Evolutionary conservation across 108 stramenopile genomes (phyloP).

Genomic region (Pseudonitzschia multiseries): DNA sequence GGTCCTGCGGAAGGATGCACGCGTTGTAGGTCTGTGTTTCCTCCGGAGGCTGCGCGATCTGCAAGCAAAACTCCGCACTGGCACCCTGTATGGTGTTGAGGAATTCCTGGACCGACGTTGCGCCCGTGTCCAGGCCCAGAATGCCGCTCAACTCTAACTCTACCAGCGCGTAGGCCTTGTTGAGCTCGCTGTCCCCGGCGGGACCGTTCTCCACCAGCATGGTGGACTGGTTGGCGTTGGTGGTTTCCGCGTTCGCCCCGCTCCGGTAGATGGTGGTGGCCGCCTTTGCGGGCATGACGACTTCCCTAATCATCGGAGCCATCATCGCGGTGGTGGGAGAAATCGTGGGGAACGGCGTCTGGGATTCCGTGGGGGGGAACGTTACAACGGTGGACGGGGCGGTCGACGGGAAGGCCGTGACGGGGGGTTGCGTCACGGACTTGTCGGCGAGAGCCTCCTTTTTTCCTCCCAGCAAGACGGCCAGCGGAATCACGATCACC

Average conservation of each 20-base stretch:
- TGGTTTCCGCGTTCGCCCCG: background rate
- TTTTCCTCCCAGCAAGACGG: background rate
- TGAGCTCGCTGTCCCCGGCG: background rate
- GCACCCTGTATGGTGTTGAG: background rate
- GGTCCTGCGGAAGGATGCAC: constrained; percentile 3
- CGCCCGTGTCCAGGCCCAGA: background rate
- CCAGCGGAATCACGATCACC: background rate
- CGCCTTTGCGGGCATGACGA: too few species aligned
- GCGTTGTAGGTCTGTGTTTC: background rate
- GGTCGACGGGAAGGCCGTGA: too few species aligned
- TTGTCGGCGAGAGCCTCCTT: background rate
- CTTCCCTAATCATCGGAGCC: too few species aligned
- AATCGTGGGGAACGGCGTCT: background rate
- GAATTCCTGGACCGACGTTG: background rate
- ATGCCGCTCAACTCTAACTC: constrained; percentile 11
- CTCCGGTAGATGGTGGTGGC: background rate
- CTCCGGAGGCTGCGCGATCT: background rate
- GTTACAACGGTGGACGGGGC: background rate
- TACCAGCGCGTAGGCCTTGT: constrained; percentile 4
- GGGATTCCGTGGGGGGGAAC: background rate
- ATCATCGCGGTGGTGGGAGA: background rate
- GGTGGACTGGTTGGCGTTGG: background rate
- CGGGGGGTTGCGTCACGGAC: too few species aligned
- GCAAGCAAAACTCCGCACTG: background rate
- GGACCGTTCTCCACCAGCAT: constrained; percentile 14